These are phyloP conservation scores for Talaromyces marneffei DNA, from an alignment of 2,329 filamentous ascomycete genomes.

Conservation along the genomic window DNA sequence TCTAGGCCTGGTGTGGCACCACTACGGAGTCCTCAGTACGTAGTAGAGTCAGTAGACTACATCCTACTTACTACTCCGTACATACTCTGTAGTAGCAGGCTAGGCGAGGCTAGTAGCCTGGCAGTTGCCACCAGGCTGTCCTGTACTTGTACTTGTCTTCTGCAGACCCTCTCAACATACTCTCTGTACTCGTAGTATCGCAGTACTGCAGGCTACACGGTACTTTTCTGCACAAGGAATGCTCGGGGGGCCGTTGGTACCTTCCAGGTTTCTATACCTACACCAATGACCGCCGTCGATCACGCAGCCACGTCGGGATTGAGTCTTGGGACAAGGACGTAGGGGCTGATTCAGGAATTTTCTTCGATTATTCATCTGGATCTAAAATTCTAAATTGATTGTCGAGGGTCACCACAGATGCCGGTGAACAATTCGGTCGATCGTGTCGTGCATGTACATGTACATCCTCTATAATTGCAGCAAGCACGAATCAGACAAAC, in stretches of 20 bases:
- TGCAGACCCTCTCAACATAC: neutral
- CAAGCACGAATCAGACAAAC: neutral
- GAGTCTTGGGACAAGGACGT: neutral
- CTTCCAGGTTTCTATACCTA: neutral
- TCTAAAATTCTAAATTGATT: neutral
- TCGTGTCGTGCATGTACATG: neutral
- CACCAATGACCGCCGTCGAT: neutral
- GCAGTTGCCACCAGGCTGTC: no score
- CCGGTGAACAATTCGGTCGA: neutral
- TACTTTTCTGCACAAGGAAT: neutral
- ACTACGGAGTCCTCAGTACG: no score
- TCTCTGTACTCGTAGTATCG: no score
- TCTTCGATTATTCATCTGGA: neutral
- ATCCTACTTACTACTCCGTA: no score
- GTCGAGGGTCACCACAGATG: neutral
- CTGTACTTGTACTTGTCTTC: no score
- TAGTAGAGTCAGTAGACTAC: no score
- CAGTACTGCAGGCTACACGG: neutral
- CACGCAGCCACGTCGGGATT: neutral
- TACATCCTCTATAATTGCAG: neutral
- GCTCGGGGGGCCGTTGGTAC: neutral
- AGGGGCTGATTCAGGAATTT: neutral
- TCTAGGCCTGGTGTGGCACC: conserved; percentile 1
- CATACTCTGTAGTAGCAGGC: no score
- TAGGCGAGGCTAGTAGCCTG: no score